Base-by-base conservation (phyloP, 352 stramenopile genomes). In the Phytophthora idaei region DNA sequence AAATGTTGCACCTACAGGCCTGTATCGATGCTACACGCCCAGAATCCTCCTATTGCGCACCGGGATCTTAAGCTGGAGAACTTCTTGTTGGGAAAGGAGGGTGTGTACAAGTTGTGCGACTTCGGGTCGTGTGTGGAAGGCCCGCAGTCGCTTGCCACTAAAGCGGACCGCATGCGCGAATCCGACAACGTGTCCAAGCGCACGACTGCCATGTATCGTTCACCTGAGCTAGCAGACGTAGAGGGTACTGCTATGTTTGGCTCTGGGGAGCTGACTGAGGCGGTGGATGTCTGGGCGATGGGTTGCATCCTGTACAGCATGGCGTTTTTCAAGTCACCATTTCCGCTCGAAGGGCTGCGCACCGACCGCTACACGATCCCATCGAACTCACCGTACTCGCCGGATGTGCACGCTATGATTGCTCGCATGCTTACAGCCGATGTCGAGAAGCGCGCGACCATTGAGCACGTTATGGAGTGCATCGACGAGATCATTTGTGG, bases 51-150 rank as follows among this genome's bases (percentile, higher is more conserved):
- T 1, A 94, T 99, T 55, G 91, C 97, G 2, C 97, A 99, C 69
- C 89, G 97, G 31, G 97, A 99, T 78, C 76, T 99, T 21, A 99
- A 99, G 78, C 86, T 98, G 27, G 96, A 99, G 69, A 99, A 99
- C 77, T 98, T 99, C 57, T 73, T 99, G 7, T 74, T 98, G 25
- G 85, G 77, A 3, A 88, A 85, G 44, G 91, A 96, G 46, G 71
- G 77, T n/a, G 68, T 96, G 2, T 98, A 98, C 85, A 98, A 98
- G 65, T 70, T 99, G 17, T 98, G 94, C 61, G 94, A 98, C 80
- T 99, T 98, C 80, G 96, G 94, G 48, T 99, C 86, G 56, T 95
- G 86, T 64, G 87, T 96, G 27, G 85, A 97, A 54, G 82, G 87
- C 14, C 69, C 84, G 1, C 80, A 93, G 57, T 83, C 74, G 11